Conservation (phyloP, 148 eudicot genomes). For the Cornus kousa region DNA sequence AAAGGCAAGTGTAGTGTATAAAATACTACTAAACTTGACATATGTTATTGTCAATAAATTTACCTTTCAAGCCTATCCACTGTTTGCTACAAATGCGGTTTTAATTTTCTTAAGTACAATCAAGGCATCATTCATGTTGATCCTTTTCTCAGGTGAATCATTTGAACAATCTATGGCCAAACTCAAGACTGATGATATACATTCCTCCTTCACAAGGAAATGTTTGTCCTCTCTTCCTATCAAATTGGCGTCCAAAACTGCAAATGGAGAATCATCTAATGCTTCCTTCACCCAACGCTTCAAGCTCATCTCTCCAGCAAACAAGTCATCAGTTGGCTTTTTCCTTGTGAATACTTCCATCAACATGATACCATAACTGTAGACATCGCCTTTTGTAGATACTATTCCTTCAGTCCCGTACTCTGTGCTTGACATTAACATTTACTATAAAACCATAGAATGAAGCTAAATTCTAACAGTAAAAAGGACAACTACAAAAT, state of each 20-base stretch:
- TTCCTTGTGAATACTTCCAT: background rate
- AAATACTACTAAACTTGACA: background rate
- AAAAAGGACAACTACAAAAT: background rate
- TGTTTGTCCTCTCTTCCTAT: background rate
- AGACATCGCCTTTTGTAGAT: background rate
- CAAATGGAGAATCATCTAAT: background rate
- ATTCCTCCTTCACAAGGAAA: background rate
- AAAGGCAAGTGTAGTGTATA: too few relatives aligned
- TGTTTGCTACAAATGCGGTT: background rate
- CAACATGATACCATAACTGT: background rate
- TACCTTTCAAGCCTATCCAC: background rate
- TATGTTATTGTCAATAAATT: background rate
- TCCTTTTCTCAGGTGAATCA: background rate
- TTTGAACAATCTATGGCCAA: background rate
- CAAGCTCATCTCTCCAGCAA: background rate
- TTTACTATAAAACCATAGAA: too few relatives aligned
- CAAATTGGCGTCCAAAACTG: background rate
- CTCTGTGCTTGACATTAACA: background rate
- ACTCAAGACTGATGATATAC: background rate
- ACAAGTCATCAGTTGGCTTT: background rate
- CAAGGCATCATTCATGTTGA: background rate
- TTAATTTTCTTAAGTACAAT: background rate
- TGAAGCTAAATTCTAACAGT: background rate
- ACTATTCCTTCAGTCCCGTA: background rate
- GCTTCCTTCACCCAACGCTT: background rate